phyloP scores from a whole-genome alignment of 768 basidiomycete species.

The Kwoniella europaea region DNA sequence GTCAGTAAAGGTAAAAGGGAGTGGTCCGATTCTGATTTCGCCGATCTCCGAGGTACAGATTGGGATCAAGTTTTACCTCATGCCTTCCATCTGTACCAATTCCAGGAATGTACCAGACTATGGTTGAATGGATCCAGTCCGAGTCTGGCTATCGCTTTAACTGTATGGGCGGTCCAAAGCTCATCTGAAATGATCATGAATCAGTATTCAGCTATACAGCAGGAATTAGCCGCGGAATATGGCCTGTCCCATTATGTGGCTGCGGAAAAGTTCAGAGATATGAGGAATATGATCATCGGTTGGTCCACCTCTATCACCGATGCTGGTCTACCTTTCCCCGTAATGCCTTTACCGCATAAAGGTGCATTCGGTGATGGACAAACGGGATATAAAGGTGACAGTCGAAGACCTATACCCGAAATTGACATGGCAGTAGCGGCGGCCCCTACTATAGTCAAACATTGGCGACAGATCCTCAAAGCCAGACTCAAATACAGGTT shows the following conservation, averaged over 20 bases:
- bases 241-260: slow-evolving; percentile 11
- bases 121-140: slow-evolving; percentile 16
- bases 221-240: slow-evolving; percentile 28
- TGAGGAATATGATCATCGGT: slow-evolving; percentile 32
- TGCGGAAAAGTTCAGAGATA: slow-evolving; percentile 15
- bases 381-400: slow-evolving; percentile 31
- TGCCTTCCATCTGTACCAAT: slow-evolving; percentile 32
- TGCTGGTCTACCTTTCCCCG: slow-evolving; percentile 30
- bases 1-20: slow-evolving; percentile 19
- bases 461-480: slow-evolving; percentile 32
- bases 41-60: slow-evolving; percentile 13
- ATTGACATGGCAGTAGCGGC: slow-evolving; percentile 30
- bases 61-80: slow-evolving; percentile 31
- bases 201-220: slow-evolving; percentile 9
- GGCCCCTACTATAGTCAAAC: slow-evolving; percentile 23
- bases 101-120: slow-evolving; percentile 32
- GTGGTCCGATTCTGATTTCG: slow-evolving; percentile 29
- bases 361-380: slow-evolving; percentile 34
- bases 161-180: slow-evolving; percentile 20
- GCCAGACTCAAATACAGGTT: slow-evolving; percentile 18
- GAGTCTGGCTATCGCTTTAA: slow-evolving; percentile 23
- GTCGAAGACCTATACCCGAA: slow-evolving; percentile 36
- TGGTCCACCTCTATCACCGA: slow-evolving; percentile 45
- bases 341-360: slow-evolving; percentile 17
- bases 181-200: slow-evolving; percentile 17